A percentile compares a stretch with the other conserved stretches of the same genome.
These are phyloP conservation scores for Linum lewisii DNA, from an alignment of 345 rosid genomes.

Conservation along the genomic window DNA sequence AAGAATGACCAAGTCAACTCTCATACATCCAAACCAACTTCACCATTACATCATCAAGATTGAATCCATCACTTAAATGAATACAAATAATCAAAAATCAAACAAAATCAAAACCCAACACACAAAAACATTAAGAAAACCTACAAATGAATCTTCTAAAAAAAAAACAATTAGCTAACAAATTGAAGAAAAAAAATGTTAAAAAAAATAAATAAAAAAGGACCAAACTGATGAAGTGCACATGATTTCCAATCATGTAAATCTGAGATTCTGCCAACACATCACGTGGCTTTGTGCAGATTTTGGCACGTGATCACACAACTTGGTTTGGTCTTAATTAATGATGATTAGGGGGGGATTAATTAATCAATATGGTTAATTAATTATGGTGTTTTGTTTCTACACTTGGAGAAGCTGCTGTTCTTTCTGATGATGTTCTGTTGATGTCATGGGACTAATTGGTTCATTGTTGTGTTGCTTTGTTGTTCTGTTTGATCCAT, in stretches of 20 bases:
- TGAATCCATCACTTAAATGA: too few species aligned
- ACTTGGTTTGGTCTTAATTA: too few species aligned
- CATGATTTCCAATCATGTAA: constrained; percentile 29
- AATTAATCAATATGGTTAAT: too few species aligned
- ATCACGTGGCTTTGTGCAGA: constrained; percentile 52
- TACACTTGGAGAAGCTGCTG: constrained; percentile 22
- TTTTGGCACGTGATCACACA: constrained; percentile 7
- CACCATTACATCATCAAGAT: too few species aligned
- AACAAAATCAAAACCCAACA: too few species aligned
- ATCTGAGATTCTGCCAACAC: constrained; percentile 22
- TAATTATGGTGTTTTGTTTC: neutral
- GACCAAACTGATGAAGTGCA: neutral
- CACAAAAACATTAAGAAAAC: too few species aligned
- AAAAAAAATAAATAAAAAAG: neutral
- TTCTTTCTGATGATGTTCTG: constrained; percentile 10
- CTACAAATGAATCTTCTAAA: too few species aligned
- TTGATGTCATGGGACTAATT: neutral
- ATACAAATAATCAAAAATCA: too few species aligned
- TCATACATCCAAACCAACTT: too few species aligned
- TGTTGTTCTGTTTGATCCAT: constrained; percentile 14
- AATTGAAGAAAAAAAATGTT: neutral
- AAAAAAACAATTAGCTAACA: too few species aligned
- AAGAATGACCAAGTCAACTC: too few species aligned
- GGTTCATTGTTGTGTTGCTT: constrained; percentile 2
- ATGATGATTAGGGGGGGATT: too few species aligned